A percentile compares a stretch with the other conserved stretches of the same genome.
These are phyloP conservation scores for Hysterangium stoloniferum DNA, from an alignment of 768 basidiomycete species.

Conservation along the genomic window DNA sequence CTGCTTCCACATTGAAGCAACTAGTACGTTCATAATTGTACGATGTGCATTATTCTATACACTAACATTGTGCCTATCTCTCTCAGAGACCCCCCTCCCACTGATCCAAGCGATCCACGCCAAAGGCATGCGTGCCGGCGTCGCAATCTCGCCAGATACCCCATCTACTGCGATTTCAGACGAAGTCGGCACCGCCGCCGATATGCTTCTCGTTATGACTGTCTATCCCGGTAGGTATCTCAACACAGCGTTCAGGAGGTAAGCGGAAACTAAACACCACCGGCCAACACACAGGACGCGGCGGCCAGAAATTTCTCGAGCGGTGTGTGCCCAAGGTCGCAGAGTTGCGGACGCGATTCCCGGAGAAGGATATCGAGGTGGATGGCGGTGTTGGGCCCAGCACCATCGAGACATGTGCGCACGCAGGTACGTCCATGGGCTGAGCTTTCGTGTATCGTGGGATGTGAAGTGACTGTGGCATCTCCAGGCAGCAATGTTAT, in stretches of 20 bases:
- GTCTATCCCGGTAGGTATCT: conserved; percentile 73
- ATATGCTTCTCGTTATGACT: conserved; percentile 98
- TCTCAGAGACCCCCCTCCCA: conserved; percentile 57
- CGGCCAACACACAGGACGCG: conserved; percentile 68
- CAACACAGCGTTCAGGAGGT: too few species aligned
- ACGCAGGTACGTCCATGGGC: conserved; percentile 54
- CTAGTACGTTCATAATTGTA: too few species aligned
- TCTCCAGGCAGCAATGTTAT: conserved; percentile 91
- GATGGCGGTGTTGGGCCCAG: conserved; percentile 96
- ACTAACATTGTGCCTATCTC: not conserved
- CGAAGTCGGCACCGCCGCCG: conserved; percentile 71
- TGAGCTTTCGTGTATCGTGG: not conserved
- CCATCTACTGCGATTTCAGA: conserved; percentile 84
- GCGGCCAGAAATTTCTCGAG: conserved; percentile 94
- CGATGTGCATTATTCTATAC: not conserved
- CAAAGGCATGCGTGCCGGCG: conserved; percentile 88
- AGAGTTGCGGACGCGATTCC: conserved; percentile 85
- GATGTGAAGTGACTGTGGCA: not conserved
- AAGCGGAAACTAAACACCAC: not conserved
- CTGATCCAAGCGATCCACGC: conserved; percentile 76
- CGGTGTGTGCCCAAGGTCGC: conserved; percentile 89
- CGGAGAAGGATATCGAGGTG: conserved; percentile 93
- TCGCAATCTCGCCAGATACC: conserved; percentile 95
- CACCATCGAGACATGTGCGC: conserved; percentile 80
- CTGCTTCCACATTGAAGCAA: conserved; percentile 95